Conservation (phyloP, 306 rosid genomes). For the Prunus mira region DNA sequence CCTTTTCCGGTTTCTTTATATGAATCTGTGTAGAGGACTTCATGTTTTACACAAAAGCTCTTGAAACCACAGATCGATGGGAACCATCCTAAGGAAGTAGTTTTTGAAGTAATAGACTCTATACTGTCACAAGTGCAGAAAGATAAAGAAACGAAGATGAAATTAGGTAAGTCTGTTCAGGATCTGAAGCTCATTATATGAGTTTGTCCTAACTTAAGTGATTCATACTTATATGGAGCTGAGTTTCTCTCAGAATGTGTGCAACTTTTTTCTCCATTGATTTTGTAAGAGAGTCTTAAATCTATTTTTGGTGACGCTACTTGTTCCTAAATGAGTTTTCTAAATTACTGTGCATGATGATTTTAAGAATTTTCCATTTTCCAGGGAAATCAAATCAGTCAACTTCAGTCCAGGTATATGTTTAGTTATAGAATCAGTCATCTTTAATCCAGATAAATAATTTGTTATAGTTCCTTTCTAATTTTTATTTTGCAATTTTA, state of each 20-base stretch:
- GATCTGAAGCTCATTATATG: not conserved
- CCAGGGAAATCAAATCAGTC: constrained; percentile 52
- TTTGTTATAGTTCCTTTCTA: constrained; percentile 28
- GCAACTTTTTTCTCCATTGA: not conserved
- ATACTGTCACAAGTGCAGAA: constrained; percentile 52
- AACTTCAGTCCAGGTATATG: constrained; percentile 46
- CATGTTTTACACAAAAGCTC: not conserved
- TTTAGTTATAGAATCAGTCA: constrained; percentile 23
- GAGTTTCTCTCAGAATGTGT: not conserved
- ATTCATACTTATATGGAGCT: not conserved
- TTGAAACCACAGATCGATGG: constrained; percentile 68
- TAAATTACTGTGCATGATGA: not conserved
- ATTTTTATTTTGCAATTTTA: constrained; percentile 42
- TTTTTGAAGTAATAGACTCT: constrained; percentile 70
- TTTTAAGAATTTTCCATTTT: not conserved
- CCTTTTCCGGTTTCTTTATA: constrained; percentile 4
- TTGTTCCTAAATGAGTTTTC: not conserved
- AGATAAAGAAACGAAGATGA: constrained; percentile 36
- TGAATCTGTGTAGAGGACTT: constrained; percentile 16
- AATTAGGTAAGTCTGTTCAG: constrained; percentile 43
- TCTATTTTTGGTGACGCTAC: not conserved
- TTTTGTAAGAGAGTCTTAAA: not conserved
- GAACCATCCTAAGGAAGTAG: constrained; percentile 57
- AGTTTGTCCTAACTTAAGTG: constrained; percentile 13
- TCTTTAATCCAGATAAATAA: constrained; percentile 31